Evolutionary conservation across 1,139 yeast genomes (phyloP), one percentile per base, ranked within the genome.

Genomic region (Kazachstania sp.): DNA sequence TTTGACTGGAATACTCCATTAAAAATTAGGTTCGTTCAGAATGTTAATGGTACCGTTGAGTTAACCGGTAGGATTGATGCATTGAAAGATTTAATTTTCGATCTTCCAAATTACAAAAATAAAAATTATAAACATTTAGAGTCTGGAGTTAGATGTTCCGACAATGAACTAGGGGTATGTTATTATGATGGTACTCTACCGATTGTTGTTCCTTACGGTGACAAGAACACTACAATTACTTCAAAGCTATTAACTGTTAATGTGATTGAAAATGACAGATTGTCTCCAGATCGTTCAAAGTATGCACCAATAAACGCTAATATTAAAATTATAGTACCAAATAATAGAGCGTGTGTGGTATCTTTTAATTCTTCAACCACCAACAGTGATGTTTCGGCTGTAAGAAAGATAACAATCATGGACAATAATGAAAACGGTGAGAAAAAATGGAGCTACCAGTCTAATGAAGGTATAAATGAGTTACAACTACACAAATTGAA

Each of bases 271-370:
- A 74, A 79, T 54, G 73, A 78, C 39, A 68, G 72, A 7, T 62
- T 63, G 35, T 60, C 61, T n/a, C 50, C 55, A 9, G 54, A 58
- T 16, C 56, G 65, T 41, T 74, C 77, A 18, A 82, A 82, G 28
- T 83, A 78, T 61, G 85, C 86, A 0, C 84, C 88, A 44, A 71
- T 82, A 50, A 73, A 74, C 29, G 88, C 86, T 0, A 81, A 81
- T 51, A 58, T 86, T 37, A 66, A 66, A 47, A 76, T 86, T 45
- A 69, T 70, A 40, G 86, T 78, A 2, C 73, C 74, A 19, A 78
- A 80, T 37, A 82, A 80, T 61, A 74, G 94, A 58, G 71, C 73
- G 52, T 86, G 95, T 65, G 70, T 70, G 28, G 53, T 86, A 35
- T 62, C 65, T 19, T 86, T 86, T 67, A 75, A 77, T 56, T 69